phyloP scores from a whole-genome alignment of 2,329 filamentous ascomycete genomes.

The Fusarium sp. region DNA sequence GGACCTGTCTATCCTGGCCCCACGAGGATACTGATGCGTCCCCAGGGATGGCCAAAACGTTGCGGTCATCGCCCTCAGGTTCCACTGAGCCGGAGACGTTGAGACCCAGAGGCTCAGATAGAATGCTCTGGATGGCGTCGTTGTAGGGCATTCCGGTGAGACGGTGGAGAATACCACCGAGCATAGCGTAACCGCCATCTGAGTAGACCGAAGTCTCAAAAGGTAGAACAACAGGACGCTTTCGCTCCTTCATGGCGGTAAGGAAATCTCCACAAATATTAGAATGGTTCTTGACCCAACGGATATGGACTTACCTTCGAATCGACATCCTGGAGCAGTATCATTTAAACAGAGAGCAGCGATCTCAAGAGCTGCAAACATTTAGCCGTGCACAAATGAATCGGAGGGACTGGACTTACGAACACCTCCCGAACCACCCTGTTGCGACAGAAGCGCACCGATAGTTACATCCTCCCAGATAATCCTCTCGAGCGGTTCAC shows the following conservation, averaged over 20 bases:
- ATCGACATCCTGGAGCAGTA: background rate
- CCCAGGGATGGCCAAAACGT: constrained; percentile 23
- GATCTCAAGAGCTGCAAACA: background rate
- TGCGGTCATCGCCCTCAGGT: constrained; percentile 13
- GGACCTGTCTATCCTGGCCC: constrained; percentile 29
- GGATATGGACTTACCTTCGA: background rate
- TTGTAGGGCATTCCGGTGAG: constrained; percentile 20
- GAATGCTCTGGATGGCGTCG: constrained; percentile 12
- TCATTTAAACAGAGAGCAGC: background rate
- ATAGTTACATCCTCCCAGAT: constrained; percentile 37
- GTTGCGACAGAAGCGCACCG: constrained; percentile 32
- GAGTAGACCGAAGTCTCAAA: constrained; percentile 39
- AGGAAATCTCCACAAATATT: constrained; percentile 1
- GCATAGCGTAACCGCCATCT: constrained; percentile 33
- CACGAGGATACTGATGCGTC: constrained; percentile 1
- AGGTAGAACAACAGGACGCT: constrained; percentile 16
- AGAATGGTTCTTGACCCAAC: background rate
- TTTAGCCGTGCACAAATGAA: too few relatives aligned
- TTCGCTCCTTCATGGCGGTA: constrained; percentile 18
- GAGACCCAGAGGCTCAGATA: constrained; percentile 28
- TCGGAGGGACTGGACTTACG: background rate
- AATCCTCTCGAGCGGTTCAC: constrained; percentile 5
- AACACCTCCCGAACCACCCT: constrained; percentile 35
- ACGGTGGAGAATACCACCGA: constrained; percentile 27
- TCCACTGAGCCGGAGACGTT: background rate